Evolutionary conservation across 2,329 filamentous ascomycete genomes (phyloP), one percentile per base, ranked within the genome.

Genomic region (Zelopaecilomyces penicillatus): DNA sequence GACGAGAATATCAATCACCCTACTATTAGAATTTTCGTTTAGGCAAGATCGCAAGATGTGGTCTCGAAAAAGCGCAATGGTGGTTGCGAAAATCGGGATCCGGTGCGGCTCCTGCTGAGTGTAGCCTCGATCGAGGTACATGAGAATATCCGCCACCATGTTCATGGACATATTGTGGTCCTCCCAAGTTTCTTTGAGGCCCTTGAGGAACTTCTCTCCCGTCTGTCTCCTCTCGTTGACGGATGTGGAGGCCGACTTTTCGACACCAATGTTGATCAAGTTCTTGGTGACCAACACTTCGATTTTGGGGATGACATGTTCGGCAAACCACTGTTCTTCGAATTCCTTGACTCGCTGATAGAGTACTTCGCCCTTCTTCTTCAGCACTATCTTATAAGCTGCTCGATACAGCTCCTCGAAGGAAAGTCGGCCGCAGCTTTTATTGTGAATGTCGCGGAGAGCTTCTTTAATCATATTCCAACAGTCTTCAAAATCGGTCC

Each of bases 391-490:
- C 63, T 93, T 91, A 67, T 98, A 98, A 5, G 88, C 87, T 44
- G 86, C 86, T 46, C 93, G 85, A 67, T 98, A 98, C 1, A 98
- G 78, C 58, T 95, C 85, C 64, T 98, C 93, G 68, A 96, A 98
- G 1, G 90, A 95, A 3, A 98, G 78, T 11, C 77, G 75, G 7
- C 89, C 94, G 48, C 89, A 89, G 62, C 95, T 93, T 63, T 94
- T 90, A 46, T 82, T 85, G 67, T 97, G 90, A 41, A 98, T 97
- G 59, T 95, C 87, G 45, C 72, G 74, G 42, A 98, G 78, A 4
- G 91, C 89, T 39, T 81, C 76, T 38, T 82, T 74, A 6, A 98
- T 78, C 37, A 81, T 79, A 10, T 73, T 71, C 93, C 93, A 98
- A 54, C 82, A 86, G 3, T 78, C 73, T n/a, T 95, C 86, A 60